Evolutionary conservation across 2,329 filamentous ascomycete genomes (phyloP), one percentile per base, ranked within the genome.

Genomic region (Diaporthe helianthi): DNA sequence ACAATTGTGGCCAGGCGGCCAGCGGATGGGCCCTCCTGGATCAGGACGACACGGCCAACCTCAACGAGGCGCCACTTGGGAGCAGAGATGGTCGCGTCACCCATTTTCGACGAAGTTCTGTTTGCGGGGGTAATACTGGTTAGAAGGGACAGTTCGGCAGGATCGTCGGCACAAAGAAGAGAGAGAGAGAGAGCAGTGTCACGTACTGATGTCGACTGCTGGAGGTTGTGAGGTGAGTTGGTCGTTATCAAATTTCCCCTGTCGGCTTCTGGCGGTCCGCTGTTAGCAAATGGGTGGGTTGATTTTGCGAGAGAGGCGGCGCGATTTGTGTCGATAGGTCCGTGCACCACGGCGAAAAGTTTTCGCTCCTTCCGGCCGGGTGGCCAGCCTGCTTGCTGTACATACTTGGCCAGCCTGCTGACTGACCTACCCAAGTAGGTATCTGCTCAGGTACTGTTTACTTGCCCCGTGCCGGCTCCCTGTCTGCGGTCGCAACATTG

Each of bases 21-120:
- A 77, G 87, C 86, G 87, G 86, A 92, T 78, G 91, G 90, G 81
- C 94, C 92, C 81, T 89, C 86, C 84, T 93, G 92, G 87, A 98
- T 91, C 83, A 97, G 90, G 83, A 97, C 92, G 81, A 99, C 90
- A 83, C 96, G 94, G 90, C 96, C 96, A 84, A 98, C 93, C 91
- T 99, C 94, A 83, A 99, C 94, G 85, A 94, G 89, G 88, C 94
- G 94, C 94, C 94, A 97, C 84, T 90, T 88, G 81, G 92, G 92
- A 83, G 90, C 86, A 86, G 91, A 90, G 85, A 94, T 90, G 80
- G 90, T 86, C 85, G 92, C 90, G 87, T 93, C 90, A 85, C 91
- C 90, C 92, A 93, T 93, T 89, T 84, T 91, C 65, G 87, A 84
- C 84, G 84, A 82, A 84, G 83, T 84, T 86, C 85, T 89, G 80